phyloP scores from a whole-genome alignment of 163 green algal species.

The Smithsoniella earleae region DNA sequence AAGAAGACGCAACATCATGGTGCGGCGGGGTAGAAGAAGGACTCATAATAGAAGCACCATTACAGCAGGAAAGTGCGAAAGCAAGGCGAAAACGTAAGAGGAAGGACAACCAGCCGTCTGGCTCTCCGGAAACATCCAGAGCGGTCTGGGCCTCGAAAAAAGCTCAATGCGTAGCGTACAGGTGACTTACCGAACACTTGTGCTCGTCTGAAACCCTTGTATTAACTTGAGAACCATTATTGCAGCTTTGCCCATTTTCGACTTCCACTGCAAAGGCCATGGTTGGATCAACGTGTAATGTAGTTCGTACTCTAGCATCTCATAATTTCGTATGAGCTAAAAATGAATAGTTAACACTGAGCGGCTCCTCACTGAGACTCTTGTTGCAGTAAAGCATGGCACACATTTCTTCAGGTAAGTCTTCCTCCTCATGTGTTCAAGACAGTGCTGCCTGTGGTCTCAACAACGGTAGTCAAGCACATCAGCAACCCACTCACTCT shows the following conservation, averaged over 20 bases:
- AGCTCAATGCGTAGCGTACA: constrained; percentile 8
- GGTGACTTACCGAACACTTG: background rate
- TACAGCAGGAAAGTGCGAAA: background rate
- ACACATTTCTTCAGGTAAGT: constrained; percentile 60
- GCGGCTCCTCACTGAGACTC: too few species aligned
- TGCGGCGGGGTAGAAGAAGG: constrained; percentile 6
- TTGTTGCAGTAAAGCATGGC: constrained; percentile 68
- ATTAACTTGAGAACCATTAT: too few species aligned
- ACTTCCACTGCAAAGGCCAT: too few species aligned
- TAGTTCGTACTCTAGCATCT: background rate
- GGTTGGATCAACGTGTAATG: too few species aligned
- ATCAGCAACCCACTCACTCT: constrained; percentile 72
- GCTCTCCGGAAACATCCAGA: background rate
- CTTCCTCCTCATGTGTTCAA: constrained; percentile 58
- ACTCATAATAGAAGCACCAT: background rate
- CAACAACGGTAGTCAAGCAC: constrained; percentile 62
- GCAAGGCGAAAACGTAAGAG: constrained; percentile 11
- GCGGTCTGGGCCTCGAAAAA: background rate
- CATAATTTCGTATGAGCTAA: too few species aligned
- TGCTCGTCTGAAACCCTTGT: too few species aligned
- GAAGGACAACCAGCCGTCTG: background rate
- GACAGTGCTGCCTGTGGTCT: constrained; percentile 56
- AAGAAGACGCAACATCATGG: background rate
- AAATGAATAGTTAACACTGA: too few species aligned
- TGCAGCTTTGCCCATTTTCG: too few species aligned